These are phyloP conservation scores for Ramularia collo-cygni DNA, from an alignment of 2,329 filamentous ascomycete genomes.

Conservation along the genomic window DNA sequence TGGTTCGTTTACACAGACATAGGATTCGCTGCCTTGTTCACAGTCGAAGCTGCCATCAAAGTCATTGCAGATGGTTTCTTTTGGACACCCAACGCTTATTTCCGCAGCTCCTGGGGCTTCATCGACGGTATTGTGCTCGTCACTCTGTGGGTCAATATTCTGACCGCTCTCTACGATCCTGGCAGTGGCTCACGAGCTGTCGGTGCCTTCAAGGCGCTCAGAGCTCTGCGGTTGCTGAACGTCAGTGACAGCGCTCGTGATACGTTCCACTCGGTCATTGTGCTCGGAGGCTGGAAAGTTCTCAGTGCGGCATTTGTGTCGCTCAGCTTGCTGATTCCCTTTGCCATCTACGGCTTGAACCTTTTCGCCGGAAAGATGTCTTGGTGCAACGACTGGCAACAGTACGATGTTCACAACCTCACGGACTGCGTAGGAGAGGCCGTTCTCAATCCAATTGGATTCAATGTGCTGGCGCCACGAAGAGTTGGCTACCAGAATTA, in stretches of 20 bases:
- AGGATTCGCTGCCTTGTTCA: slow-evolving; percentile 82
- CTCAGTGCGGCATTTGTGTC: slow-evolving; percentile 89
- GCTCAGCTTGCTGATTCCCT: slow-evolving; percentile 86
- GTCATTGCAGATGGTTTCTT: slow-evolving; percentile 91
- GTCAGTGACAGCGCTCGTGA: slow-evolving; percentile 93
- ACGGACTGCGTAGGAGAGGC: slow-evolving; percentile 81
- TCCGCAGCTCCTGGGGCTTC: slow-evolving; percentile 92
- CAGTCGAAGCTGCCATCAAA: slow-evolving; percentile 80
- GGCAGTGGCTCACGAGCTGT: slow-evolving; percentile 82
- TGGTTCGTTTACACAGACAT: slow-evolving; percentile 97
- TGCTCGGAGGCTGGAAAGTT: slow-evolving; percentile 91
- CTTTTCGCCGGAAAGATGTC: slow-evolving; percentile 80
- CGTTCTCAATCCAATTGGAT: slow-evolving; percentile 67
- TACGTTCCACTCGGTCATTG: slow-evolving; percentile 93
- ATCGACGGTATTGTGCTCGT: slow-evolving; percentile 88
- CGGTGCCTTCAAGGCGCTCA: slow-evolving; percentile 92
- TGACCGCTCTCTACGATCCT: slow-evolving; percentile 72
- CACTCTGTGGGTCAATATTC: slow-evolving; percentile 92
- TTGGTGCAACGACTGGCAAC: slow-evolving; percentile 63
- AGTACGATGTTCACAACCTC: slow-evolving; percentile 51
- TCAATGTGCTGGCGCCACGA: slow-evolving; percentile 77
- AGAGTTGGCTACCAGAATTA: slow-evolving; percentile 61
- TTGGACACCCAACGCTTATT: slow-evolving; percentile 95
- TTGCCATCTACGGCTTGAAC: slow-evolving; percentile 92
- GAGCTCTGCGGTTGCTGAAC: slow-evolving; percentile 84